Evolutionary conservation across 768 basidiomycete genomes (phyloP), one percentile per base, ranked within the genome.

Genomic region (Clitopilus hobsonii): DNA sequence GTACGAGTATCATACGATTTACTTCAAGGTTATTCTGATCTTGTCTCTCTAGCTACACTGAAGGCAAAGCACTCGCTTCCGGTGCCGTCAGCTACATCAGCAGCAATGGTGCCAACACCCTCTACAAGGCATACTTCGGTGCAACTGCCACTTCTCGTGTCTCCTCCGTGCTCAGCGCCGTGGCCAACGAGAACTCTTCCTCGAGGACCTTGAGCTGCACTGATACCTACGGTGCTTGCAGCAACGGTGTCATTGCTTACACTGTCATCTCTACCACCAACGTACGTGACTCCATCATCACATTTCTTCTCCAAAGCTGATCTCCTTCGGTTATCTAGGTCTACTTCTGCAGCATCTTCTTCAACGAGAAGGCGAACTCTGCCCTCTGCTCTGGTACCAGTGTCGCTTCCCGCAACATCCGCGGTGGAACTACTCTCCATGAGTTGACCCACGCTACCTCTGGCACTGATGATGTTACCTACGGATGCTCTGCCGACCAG

Each of bases 271-370:
- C 74, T 20, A 72, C 75, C 20, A 77, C 74, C 56, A 74, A 77
- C 63, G 72, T 74, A 41, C 38, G 68, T 61, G 13, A n/a, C 2
- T 5, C 6, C 30, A 3, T 30, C 18, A 26, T 14, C 1, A 0
- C 2, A 8, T 13, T 8, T 18, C 20, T 30, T 24, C n/a, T 20
- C 3, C 8, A 3, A n/a, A 14, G 2, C 30, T n/a, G 26, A 38
- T 23, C 20, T 5, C 29, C 32, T 14, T 16, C 11, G 22, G 26
- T 11, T 5, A 27, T 32, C 10, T 56, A 75, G 74, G 74, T 80
- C 61, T 78, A 77, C 68, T 77, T 61, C 66, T 79, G 77, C 68
- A 65, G 62, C 59, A 66, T 75, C 59, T 78, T 80, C 73, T 80
- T 74, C 71, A 70, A 71, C 55, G 72, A 80, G 60, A 73, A 76